phyloP scores from a whole-genome alignment of 1,139 yeast genomes.

The Candida sp. region DNA sequence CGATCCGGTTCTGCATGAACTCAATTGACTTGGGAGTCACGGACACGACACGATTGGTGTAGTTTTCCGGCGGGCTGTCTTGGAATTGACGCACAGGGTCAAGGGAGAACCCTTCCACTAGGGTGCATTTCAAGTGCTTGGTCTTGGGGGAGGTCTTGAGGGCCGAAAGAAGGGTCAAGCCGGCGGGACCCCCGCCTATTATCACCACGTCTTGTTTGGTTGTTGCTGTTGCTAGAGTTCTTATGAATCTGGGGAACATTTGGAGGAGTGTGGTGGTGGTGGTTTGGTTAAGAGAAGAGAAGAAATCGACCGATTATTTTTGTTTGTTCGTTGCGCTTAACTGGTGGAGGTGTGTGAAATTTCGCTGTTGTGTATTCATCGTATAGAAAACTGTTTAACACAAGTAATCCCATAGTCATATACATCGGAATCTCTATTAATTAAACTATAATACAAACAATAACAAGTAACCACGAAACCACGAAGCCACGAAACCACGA shows the following conservation, averaged over 20 bases:
- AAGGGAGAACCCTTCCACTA: constrained; percentile 76
- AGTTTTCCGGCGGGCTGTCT: constrained; percentile 57
- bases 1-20: constrained; percentile 64
- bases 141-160: constrained; percentile 69
- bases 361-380: background rate
- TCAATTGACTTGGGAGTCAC: constrained; percentile 81
- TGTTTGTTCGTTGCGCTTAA: background rate
- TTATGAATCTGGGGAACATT: constrained; percentile 6
- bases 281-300: background rate
- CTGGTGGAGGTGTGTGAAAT: background rate
- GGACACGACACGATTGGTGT: constrained; percentile 84
- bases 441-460: constrained; percentile 3
- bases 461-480: background rate
- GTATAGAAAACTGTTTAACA: background rate
- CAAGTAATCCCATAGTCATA: background rate
- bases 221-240: constrained; percentile 10
- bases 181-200: constrained; percentile 99
- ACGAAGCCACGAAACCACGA: background rate
- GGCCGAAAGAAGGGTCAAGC: constrained; percentile 84
- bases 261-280: background rate
- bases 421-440: background rate
- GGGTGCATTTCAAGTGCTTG: constrained; percentile 59
- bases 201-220: constrained; percentile 71
- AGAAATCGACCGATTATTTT: constrained; percentile 2
- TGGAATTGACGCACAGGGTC: constrained; percentile 56